Percentiles rank a stretch among this genome's conserved stretches.
Conservation (phyloP, 345 rosid species). For the Hevea brasiliensis region DNA sequence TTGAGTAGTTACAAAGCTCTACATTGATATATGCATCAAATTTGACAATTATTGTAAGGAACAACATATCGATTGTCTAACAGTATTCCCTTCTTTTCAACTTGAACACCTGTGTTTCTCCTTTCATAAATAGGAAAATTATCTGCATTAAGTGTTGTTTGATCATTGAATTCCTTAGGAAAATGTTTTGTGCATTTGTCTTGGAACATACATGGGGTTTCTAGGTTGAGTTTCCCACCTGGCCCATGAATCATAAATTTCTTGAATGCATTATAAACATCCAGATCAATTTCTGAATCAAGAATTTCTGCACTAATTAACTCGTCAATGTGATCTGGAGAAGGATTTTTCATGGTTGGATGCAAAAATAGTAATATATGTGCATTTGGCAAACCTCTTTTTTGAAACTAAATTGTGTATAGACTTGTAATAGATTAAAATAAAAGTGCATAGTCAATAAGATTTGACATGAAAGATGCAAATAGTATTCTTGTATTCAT, state of each 20-base stretch:
- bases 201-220: background rate
- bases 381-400: background rate
- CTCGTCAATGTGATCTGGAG: background rate
- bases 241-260: slow-evolving; percentile 9
- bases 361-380: background rate
- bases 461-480: too few relatives aligned
- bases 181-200: background rate
- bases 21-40: too few relatives aligned
- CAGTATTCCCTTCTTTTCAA: too few relatives aligned
- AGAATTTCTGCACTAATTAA: background rate
- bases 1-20: too few relatives aligned
- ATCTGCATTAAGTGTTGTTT: background rate
- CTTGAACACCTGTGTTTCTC: too few relatives aligned
- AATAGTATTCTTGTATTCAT: too few relatives aligned
- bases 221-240: background rate
- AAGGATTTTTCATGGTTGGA: background rate
- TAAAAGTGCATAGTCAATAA: too few relatives aligned
- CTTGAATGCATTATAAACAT: background rate
- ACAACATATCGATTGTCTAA: too few relatives aligned
- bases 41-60: too few relatives aligned
- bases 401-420: too few relatives aligned
- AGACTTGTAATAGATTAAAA: too few relatives aligned
- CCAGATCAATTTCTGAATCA: background rate
- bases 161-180: background rate
- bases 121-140: too few relatives aligned